Base-by-base conservation (phyloP, 2,329 filamentous ascomycete genomes). In the Dactylellina sp. region DNA sequence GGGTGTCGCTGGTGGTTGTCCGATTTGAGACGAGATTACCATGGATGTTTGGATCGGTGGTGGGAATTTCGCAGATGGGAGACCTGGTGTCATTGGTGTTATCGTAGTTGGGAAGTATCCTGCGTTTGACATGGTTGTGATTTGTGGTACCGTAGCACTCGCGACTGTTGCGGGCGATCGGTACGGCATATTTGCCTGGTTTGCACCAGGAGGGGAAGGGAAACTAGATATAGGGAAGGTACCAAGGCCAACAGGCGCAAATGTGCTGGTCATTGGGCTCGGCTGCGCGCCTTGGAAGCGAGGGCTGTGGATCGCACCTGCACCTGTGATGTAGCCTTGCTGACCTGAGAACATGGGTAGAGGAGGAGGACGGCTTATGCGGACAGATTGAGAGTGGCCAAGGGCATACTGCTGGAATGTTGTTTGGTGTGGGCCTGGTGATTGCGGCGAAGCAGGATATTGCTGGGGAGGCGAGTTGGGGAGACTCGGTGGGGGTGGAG, bases 51-150 rank as follows among this genome's bases (percentile, higher is more conserved):
- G 70, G 32, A 74, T 42, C 24, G 70, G 70, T n/a, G 70, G 70
- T 22, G 61, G 61, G 56, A 74, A 74, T 24, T 74, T 74, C 3
- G 39, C 61, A 2, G 70, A 66, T 24, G 70, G 70, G 14, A 74
- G 39, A n/a, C 70, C 70, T 2, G 70, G 70, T 12, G 70, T 66
- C 70, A 74, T 64, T 0, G 70, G 70, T 37, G 70, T 74, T 61
- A 74, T 74, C 20, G 70, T 62, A 7, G 55, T 52, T 0, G 60
- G 70, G 56, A 56, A 65, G 40, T 62, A 74, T 1, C 53, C 32
- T n/a, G 22, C 16, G 24, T 56, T 61, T 12, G 47, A 18, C 70
- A 66, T 66, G 37, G 61, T n/a, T 40, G 55, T 49, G n/a, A 74
- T 66, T 32, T 60, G 70, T 7, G 70, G 47, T 4, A 57, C 28